Percentiles rank a stretch among this genome's conserved stretches.
Evolutionary conservation across 371 early-diverging fungal species (phyloP).

Genomic region (Mortierella sp.): DNA sequence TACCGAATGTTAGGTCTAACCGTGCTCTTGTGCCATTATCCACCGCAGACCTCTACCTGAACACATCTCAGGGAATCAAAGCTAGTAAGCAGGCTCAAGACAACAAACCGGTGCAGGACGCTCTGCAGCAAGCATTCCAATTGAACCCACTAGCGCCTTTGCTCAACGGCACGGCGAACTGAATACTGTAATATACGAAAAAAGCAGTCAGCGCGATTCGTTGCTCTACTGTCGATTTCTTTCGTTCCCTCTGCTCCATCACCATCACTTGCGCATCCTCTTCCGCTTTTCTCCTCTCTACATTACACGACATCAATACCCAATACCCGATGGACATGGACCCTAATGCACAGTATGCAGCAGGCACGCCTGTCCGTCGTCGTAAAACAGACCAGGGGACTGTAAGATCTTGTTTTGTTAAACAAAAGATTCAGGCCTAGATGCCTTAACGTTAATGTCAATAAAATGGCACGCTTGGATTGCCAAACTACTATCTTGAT

Average conservation of each 20-base stretch:
- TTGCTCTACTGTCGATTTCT: background rate
- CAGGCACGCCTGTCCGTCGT: conserved; percentile 20
- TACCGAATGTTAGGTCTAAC: too few species aligned
- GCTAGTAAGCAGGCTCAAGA: conserved; percentile 48
- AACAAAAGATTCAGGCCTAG: too few species aligned
- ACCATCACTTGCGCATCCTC: conserved; percentile 7
- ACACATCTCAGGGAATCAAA: conserved; percentile 49
- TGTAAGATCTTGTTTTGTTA: conserved; percentile 14
- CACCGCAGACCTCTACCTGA: conserved; percentile 48
- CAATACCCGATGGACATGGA: conserved; percentile 15
- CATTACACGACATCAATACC: background rate
- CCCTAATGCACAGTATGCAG: conserved; percentile 7
- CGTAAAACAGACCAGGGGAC: conserved; percentile 38
- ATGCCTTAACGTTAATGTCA: background rate
- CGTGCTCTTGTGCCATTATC: too few species aligned
- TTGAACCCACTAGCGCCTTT: conserved; percentile 18
- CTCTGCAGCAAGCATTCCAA: conserved; percentile 34
- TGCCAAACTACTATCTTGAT: too few species aligned
- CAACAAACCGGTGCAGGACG: conserved; percentile 32
- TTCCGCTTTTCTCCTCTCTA: conserved; percentile 11
- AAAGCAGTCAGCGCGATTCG: background rate
- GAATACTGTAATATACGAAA: conserved; percentile 1
- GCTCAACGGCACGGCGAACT: conserved; percentile 3
- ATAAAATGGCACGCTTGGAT: background rate
- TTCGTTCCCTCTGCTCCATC: conserved; percentile 9